Conservation (phyloP, 306 rosid species). For the Elaeagnus macrophylla region DNA sequence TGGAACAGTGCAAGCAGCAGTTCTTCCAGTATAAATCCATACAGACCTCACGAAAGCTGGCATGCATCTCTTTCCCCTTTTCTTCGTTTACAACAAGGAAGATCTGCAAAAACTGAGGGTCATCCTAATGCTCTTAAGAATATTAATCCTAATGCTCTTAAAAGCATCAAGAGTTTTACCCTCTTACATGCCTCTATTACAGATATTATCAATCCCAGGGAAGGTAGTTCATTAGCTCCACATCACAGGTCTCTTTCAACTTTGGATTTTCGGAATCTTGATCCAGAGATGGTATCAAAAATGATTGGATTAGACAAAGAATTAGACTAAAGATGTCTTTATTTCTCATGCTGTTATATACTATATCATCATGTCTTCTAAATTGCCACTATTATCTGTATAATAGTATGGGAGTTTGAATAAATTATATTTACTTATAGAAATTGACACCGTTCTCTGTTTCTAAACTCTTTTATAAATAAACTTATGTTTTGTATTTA, state of each 20-base stretch:
- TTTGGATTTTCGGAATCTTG: constrained; percentile 37
- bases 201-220: constrained; percentile 42
- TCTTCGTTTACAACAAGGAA: constrained; percentile 9
- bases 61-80: constrained; percentile 46
- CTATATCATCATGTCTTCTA: no score
- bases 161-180: constrained; percentile 40
- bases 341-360: no score
- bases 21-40: constrained; percentile 31
- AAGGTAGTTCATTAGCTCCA: constrained; percentile 17
- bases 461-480: no score
- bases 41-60: constrained; percentile 11
- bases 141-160: constrained; percentile 57
- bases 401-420: no score
- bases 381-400: no score
- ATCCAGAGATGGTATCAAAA: constrained; percentile 27
- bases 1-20: constrained; percentile 35
- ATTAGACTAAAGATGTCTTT: not conserved
- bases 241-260: constrained; percentile 34
- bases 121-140: no score
- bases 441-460: no score
- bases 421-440: no score
- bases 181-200: constrained; percentile 54
- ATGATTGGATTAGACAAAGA: constrained; percentile 23
- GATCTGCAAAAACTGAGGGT: no score
- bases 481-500: no score